Conservation (phyloP, 176 grass and related monocot genomes). For the Cenchrus fungigraminus region DNA sequence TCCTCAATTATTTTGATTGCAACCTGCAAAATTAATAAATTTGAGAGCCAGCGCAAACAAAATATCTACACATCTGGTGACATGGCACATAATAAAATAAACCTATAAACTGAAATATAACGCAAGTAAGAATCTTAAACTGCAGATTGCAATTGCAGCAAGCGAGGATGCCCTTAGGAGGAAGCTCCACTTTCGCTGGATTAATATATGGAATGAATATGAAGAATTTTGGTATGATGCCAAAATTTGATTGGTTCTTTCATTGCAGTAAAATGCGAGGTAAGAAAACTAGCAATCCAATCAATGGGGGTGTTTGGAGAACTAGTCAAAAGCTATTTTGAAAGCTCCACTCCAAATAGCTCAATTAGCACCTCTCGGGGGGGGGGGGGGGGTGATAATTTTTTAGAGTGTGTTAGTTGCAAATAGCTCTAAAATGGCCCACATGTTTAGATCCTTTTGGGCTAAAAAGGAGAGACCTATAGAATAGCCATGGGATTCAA, state of each 20-base stretch:
- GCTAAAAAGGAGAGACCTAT: no score
- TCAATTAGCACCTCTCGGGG: no score
- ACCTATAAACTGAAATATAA: neutral
- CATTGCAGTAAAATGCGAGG: slow-evolving; percentile 11
- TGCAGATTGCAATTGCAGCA: neutral
- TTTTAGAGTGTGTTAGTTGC: no score
- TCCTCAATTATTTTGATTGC: slow-evolving; percentile 82
- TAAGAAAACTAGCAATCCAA: slow-evolving; percentile 6
- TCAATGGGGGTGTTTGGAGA: neutral
- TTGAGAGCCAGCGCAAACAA: slow-evolving; percentile 33
- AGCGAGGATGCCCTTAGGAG: neutral
- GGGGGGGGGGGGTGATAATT: no score
- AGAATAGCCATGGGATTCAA: no score
- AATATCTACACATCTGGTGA: slow-evolving; percentile 19
- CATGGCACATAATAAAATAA: slow-evolving; percentile 30
- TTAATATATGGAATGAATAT: neutral
- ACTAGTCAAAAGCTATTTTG: no score
- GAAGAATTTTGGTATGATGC: neutral
- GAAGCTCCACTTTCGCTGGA: neutral
- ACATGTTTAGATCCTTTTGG: no score
- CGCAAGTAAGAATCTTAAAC: slow-evolving; percentile 15
- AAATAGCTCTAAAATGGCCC: no score
- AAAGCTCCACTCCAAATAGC: no score
- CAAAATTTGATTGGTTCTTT: neutral
- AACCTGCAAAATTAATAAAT: slow-evolving; percentile 51